Conservation (phyloP, 257 asterid genomes). For the Rehmannia glutinosa region DNA sequence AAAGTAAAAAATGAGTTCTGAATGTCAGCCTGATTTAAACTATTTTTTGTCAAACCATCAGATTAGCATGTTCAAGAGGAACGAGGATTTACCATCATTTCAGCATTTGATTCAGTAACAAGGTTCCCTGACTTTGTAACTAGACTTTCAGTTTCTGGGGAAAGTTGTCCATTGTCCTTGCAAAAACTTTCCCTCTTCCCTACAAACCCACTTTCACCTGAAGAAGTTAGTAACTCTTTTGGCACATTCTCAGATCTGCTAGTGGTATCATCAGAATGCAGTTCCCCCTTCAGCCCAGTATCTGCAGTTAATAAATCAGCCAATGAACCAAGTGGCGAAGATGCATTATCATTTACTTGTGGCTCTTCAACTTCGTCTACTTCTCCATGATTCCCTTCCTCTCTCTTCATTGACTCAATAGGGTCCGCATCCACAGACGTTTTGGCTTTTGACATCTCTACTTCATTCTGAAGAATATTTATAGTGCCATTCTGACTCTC, state of each 20-base stretch:
- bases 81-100: conserved; percentile 49
- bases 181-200: conserved; percentile 30
- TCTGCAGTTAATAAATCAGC: conserved; percentile 34
- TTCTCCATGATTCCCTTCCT: conserved; percentile 33
- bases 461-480: conserved; percentile 42
- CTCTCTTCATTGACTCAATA: conserved; percentile 31
- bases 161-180: conserved; percentile 34
- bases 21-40: conserved; percentile 17
- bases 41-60: conserved; percentile 1
- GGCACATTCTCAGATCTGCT: conserved; percentile 39
- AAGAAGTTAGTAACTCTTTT: conserved; percentile 35
- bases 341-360: conserved; percentile 27
- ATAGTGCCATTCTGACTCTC: conserved; percentile 43
- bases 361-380: conserved; percentile 37
- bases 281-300: conserved; percentile 33
- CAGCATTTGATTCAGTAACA: conserved; percentile 50
- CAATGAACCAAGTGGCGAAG: conserved; percentile 35
- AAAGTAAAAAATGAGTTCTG: conserved; percentile 14
- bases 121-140: conserved; percentile 36
- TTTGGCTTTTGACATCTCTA: conserved; percentile 38
- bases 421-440: conserved; percentile 27
- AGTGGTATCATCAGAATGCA: conserved; percentile 33
- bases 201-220: conserved; percentile 30
- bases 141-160: conserved; percentile 36
- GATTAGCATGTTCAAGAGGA: conserved; percentile 17